phyloP scores from a whole-genome alignment of 2,329 filamentous ascomycete genomes.

The Penicillium expansum region DNA sequence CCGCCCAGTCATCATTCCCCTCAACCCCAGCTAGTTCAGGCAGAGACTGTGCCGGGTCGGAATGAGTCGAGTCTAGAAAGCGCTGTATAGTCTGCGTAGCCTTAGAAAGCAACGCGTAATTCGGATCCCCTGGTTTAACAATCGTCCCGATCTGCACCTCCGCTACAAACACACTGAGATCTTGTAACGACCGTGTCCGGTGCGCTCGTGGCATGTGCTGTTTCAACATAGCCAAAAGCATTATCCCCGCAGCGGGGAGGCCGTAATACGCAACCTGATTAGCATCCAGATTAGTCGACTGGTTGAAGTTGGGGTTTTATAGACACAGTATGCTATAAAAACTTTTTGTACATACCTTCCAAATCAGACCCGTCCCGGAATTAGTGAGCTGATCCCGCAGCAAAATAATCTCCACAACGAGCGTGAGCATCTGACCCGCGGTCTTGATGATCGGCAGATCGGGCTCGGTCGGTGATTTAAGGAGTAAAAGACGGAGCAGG shows the following conservation, averaged over 20 bases:
- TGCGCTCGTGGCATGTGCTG: slow-evolving; percentile 18
- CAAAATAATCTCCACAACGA: slow-evolving; percentile 28
- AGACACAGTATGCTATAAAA: background rate
- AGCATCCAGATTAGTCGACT: background rate
- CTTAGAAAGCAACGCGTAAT: slow-evolving; percentile 25
- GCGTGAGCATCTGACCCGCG: slow-evolving; percentile 28
- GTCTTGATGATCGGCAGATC: slow-evolving; percentile 26
- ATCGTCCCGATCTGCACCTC: slow-evolving; percentile 28
- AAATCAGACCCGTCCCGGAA: slow-evolving; percentile 28
- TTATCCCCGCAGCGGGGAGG: slow-evolving; percentile 30
- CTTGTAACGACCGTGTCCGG: slow-evolving; percentile 20
- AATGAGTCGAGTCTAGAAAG: slow-evolving; percentile 27
- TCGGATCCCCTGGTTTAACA: slow-evolving; percentile 24
- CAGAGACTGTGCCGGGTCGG: slow-evolving; percentile 10
- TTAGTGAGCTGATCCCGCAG: slow-evolving; percentile 29
- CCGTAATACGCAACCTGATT: slow-evolving; percentile 29
- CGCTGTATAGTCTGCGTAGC: slow-evolving; percentile 27
- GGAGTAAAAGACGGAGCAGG: slow-evolving; percentile 22
- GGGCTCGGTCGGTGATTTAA: slow-evolving; percentile 26
- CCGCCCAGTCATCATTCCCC: slow-evolving; percentile 22
- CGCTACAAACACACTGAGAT: slow-evolving; percentile 30
- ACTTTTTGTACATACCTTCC: slow-evolving; percentile 21
- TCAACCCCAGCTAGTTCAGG: slow-evolving; percentile 13
- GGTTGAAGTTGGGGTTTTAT: background rate
- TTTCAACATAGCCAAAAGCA: slow-evolving; percentile 29